Evolutionary conservation across 148 eudicot species (phyloP), one percentile per base, ranked within the genome.

Genomic region (Beta vulgaris): DNA sequence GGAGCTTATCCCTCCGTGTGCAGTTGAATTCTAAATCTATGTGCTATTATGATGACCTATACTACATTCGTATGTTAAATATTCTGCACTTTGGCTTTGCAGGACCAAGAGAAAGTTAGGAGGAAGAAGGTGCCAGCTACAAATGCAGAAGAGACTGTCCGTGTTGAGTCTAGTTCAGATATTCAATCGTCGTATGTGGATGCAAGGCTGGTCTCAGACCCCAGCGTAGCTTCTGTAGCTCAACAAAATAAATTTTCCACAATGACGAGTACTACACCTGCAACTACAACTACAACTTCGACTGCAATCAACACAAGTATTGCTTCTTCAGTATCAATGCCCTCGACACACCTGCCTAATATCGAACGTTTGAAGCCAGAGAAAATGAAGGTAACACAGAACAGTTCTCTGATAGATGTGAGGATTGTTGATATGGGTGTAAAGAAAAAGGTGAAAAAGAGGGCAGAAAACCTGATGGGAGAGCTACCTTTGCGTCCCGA

Each of bases 381-480:
- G 74, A 90, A 81, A 74, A 75, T 80, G 31, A 94, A 89, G 71
- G 92, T 70, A 16, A 77, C 73, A 68, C 77, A 81, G 15, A 83
- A 76, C 65, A 83, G 80, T 77, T 77, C 83, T 37, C 4, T 62
- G 36, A 44, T 16, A 39, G 86, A 76, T 53, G 42, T 62, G 21
- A 77, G 75, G 51, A 73, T 69, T 34, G 73, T 60, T 14, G 89
- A 89, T 15, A 54, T 48, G 36, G 31, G 78, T 65, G 73, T 76
- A 8, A 93, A 88, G 85, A 91, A 91, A 76, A 95, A 89, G 77
- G 84, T 84, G 28, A 91, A 92, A 79, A 88, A 85, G 87, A 89
- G 84, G 86, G 85, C 85, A 66, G 91, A 90, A 63, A 31, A 63
- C 16, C 83, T 78, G 28, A 32, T 31, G 32, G 83, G 71, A 37